phyloP scores from a whole-genome alignment of 257 asterid genomes.

The Dorcoceras hygrometricum region DNA sequence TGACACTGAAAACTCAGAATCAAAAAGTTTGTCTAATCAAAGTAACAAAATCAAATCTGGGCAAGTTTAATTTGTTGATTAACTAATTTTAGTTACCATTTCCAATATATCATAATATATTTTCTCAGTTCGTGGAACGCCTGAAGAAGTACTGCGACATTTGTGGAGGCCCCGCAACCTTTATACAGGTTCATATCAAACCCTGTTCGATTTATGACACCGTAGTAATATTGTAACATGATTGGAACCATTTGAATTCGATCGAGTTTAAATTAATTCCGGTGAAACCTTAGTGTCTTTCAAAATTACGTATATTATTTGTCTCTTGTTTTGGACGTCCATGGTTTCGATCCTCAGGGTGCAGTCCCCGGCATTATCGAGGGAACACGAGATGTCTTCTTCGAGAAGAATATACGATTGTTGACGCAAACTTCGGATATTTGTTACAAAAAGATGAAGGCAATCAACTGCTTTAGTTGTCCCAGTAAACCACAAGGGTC shows the following conservation, averaged over 20 bases:
- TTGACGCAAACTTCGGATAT: conserved; percentile 48
- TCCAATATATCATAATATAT: no score
- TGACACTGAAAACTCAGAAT: no score
- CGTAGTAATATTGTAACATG: neutral
- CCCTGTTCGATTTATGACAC: neutral
- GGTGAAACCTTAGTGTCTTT: no score
- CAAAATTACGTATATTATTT: no score
- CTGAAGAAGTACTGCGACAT: conserved; percentile 73
- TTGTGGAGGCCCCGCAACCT: conserved; percentile 83
- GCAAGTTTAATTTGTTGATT: no score
- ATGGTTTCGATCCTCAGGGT: conserved; percentile 40
- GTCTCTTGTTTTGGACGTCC: no score
- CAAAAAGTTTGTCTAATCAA: no score
- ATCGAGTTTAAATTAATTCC: no score
- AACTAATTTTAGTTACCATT: no score
- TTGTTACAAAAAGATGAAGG: conserved; percentile 48
- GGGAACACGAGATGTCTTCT: conserved; percentile 57
- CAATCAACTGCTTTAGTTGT: conserved; percentile 55
- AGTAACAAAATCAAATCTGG: no score
- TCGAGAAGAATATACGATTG: conserved; percentile 43
- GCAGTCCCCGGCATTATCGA: conserved; percentile 62
- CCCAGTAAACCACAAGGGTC: conserved; percentile 70
- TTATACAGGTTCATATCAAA: conserved; percentile 59
- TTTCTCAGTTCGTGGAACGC: conserved; percentile 65
- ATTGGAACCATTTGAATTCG: no score